Base-by-base conservation (phyloP, 148 eudicot genomes). In the Gaultheria prostrata region DNA sequence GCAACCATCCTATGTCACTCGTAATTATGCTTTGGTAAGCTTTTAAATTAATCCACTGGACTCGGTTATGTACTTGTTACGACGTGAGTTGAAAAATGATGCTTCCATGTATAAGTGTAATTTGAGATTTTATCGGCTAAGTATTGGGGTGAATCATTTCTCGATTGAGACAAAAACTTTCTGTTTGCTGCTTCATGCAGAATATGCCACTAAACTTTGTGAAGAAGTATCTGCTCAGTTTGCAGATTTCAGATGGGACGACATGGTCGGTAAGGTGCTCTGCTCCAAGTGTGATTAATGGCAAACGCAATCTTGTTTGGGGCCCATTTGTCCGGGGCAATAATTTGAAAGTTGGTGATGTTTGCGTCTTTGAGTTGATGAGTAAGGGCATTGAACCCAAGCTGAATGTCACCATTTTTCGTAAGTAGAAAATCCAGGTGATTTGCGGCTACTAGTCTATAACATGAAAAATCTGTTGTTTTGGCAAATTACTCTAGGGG, bases 281-380 rank as follows among this genome's bases (percentile, higher is more conserved):
- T 39, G 43, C 43, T 39, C 43, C 7, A 17, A 49, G 14, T 1
- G 1, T 39, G 5, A 39, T 39, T 1, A 7, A 0, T 9, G 17
- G 1, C 6, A 28, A 24, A 46, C 9, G 65, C 77, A 33, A 8
- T 14, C 39, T 85, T 5, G 2, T 5, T 67, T 77, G 82, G 77
- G 65, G 1, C 46, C 12, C 73, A 32, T 82, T 85, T 79, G 88
- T 59, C 33, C 1, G n/a, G 72, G 90, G 84, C 77, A 88, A 88
- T 35, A 3, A 35, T 35, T 35, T 35, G 39, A 35, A 35, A 35
- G 5, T 35, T 35, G 39, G 39, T 6, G 39, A 35, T 35, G 39
- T 35, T 35, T 35, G 39, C 39, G 5, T 35, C 39, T 35, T 35
- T 35, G 39, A 35, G 39, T 35, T 35, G 39, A 35, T 35, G 39